Percentiles rank a stretch among this genome's conserved stretches.
These are phyloP conservation scores for button mushroom (Agaricus bisporus) DNA, from an alignment of 768 basidiomycete species.

Conservation along the genomic window DNA sequence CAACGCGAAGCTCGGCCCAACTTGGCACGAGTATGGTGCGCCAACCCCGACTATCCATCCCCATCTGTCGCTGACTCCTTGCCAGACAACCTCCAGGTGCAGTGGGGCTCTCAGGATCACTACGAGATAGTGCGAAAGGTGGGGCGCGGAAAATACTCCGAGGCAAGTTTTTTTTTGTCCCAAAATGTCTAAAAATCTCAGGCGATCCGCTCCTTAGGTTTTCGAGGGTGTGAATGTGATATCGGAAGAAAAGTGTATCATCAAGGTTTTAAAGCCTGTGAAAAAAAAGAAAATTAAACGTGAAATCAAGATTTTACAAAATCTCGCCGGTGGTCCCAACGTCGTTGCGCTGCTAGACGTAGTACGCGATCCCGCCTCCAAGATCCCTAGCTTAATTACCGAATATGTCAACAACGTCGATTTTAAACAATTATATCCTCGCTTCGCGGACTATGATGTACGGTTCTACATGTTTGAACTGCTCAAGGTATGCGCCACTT, in stretches of 20 bases:
- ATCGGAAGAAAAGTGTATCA: conserved; percentile 91
- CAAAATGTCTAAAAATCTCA: conserved; percentile 4
- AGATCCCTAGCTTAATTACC: conserved; percentile 94
- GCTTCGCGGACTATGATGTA: conserved; percentile 93
- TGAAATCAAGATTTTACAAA: conserved; percentile 97
- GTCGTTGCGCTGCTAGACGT: conserved; percentile 91
- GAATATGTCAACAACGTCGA: conserved; percentile 99
- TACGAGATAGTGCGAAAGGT: conserved; percentile 98
- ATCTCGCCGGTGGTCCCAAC: conserved; percentile 94
- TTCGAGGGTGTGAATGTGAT: conserved; percentile 92
- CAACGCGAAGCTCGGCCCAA: conserved; percentile 78
- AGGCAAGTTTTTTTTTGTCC: conserved; percentile 42
- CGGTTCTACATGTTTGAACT: conserved; percentile 96
- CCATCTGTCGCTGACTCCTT: conserved; percentile 17
- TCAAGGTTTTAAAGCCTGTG: conserved; percentile 97
- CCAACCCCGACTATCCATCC: conserved; percentile 12
- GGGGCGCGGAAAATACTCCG: conserved; percentile 91
- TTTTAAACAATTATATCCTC: conserved; percentile 94
- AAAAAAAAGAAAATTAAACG: conserved; percentile 99
- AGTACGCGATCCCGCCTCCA: conserved; percentile 91
- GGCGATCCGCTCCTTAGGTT: conserved; percentile 41
- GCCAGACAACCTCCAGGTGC: conserved; percentile 91
- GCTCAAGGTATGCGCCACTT: conserved; percentile 57
- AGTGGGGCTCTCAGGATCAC: conserved; percentile 96
- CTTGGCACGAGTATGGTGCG: conserved; percentile 95